Conservation (phyloP, 2,329 filamentous ascomycete genomes). For the Penicillium hordei region DNA sequence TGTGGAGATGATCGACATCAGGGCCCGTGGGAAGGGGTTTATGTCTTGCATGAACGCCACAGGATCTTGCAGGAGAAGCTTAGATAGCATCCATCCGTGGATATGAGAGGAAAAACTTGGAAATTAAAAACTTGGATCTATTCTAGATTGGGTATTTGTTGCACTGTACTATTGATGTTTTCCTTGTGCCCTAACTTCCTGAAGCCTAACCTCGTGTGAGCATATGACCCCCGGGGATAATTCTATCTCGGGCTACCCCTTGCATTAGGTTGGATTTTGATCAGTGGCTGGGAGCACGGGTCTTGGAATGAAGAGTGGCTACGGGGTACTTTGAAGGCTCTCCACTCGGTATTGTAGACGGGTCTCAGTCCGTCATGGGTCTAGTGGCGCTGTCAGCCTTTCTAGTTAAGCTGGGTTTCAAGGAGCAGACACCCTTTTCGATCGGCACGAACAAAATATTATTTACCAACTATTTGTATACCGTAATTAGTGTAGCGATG, state of each 20-base stretch:
- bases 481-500: background rate
- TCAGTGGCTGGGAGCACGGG: constrained; percentile 1
- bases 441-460: too few relatives aligned
- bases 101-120: background rate
- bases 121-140: background rate
- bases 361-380: background rate
- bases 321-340: background rate
- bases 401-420: background rate
- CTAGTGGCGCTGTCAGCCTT: background rate
- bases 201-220: constrained; percentile 8
- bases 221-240: constrained; percentile 6
- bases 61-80: constrained; percentile 5
- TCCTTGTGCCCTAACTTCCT: background rate
- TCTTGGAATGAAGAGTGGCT: background rate
- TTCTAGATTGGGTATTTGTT: background rate
- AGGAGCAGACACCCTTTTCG: background rate
- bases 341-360: background rate
- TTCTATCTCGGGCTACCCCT: constrained; percentile 17
- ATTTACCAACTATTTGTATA: background rate
- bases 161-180: background rate
- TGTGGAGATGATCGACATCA: constrained; percentile 16
- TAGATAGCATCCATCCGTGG: background rate
- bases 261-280: constrained; percentile 16
- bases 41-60: constrained; percentile 23
- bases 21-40: constrained; percentile 13